Evolutionary conservation across 2,329 filamentous ascomycete genomes (phyloP).

Genomic region (Fusarium ramigenum): DNA sequence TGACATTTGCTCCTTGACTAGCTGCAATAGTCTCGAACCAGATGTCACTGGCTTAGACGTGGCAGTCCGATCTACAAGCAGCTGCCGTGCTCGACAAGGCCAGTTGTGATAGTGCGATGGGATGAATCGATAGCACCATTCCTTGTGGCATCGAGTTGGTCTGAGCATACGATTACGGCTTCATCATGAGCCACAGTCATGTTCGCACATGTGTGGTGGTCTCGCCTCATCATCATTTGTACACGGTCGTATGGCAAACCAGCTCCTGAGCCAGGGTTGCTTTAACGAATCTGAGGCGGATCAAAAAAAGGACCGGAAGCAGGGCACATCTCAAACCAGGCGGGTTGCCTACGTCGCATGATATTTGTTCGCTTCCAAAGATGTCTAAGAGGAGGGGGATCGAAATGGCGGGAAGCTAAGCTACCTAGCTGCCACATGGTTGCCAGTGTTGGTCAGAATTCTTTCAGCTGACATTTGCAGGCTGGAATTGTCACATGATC

Average conservation of each 20-base stretch:
- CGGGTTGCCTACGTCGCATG: constrained; percentile 6
- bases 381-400: constrained; percentile 2
- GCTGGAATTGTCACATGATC: constrained; percentile 35
- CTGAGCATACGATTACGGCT: constrained; percentile 31
- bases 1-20: constrained; percentile 7
- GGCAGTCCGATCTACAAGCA: constrained; percentile 24
- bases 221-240: constrained; percentile 16
- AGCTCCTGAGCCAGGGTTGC: constrained; percentile 26
- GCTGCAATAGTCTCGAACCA: constrained; percentile 10
- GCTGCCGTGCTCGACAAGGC: constrained; percentile 1
- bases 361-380: constrained; percentile 11
- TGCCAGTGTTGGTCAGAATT: constrained; percentile 15
- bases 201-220: constrained; percentile 3
- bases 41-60: constrained; percentile 10
- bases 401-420: not conserved
- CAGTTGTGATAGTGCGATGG: constrained; percentile 18
- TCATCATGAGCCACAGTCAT: constrained; percentile 11
- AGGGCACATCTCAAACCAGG: constrained; percentile 1
- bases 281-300: constrained; percentile 25
- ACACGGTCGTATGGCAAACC: constrained; percentile 28
- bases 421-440: constrained; percentile 23
- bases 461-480: not conserved
- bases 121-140: constrained; percentile 25
- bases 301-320: constrained; percentile 14
- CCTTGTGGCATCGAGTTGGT: constrained; percentile 15